Evolutionary conservation across 148 eudicot genomes (phyloP), one percentile per base, ranked within the genome.

Genomic region (Vaccinium corymbosum): DNA sequence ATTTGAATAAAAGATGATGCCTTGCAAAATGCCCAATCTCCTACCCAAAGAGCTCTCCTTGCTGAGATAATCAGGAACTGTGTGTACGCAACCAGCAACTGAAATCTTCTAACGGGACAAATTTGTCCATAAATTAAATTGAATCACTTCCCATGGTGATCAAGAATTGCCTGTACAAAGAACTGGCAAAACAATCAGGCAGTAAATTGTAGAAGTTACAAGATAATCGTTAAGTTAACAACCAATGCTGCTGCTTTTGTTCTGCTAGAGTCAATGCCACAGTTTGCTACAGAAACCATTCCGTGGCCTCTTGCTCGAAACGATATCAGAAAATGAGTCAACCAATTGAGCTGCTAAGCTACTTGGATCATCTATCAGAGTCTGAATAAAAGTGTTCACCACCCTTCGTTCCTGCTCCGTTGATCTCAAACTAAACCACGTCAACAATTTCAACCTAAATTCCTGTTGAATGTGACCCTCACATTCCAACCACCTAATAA

Each of bases 391-490:
- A 16, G 98, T 93, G 85, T 91, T 85, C 0, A 94, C 98, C 35
- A 94, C 94, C 86, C 97, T 90, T 29, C 99, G 92, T 81, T 93
- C 98, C 84, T 94, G 97, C 90, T 91, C 94, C 0, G 93, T 93
- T 35, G 98, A 91, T 81, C 95, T 90, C 80, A 96, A 87, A 86
- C 99, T 96, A 85, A 91, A 94, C 99, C 99, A 96, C 22, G 97
- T 96, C 74, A 96, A 85, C 61, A 96, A 79, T 75, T 92, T 96
- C 86, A 92, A 84, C 83, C 99, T 91, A 66, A 94, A 94, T 64
- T 92, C 97, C 84, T 86, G 90, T 77, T 85, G 87, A 49, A 96
- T 88, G 66, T 91, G 83, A 55, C 97, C 98, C 27, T 89, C 81
- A 71, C 93, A 90, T 83, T 96, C 99, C 84, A 96, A 82, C 89